phyloP scores from a whole-genome alignment of 78 protist species.

The Anaeramoeba flamelloides region DNA sequence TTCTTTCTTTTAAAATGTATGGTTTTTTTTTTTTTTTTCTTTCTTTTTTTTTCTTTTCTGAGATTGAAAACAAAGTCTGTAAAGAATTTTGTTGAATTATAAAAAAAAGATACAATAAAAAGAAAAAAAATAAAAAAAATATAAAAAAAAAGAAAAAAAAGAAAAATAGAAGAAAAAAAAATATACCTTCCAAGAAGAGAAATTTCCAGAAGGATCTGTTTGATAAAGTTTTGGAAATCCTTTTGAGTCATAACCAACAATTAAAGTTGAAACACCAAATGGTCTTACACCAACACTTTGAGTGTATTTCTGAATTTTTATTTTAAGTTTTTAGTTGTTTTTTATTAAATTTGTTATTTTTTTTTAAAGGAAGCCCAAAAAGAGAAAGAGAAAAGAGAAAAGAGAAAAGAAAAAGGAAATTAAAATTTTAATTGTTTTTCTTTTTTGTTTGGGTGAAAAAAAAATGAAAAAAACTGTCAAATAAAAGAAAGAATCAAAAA shows the following conservation, averaged over 20 bases:
- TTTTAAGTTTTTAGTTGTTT: no score
- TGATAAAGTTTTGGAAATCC: slow-evolving; percentile 61
- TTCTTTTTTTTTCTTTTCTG: no score
- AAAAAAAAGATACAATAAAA: slow-evolving; percentile 11
- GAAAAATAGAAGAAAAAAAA: slow-evolving; percentile 2
- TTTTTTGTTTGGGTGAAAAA: no score
- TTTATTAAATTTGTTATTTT: not conserved
- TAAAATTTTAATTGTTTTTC: no score
- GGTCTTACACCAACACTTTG: slow-evolving; percentile 96
- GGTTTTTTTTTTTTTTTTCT: no score
- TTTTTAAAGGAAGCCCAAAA: not conserved
- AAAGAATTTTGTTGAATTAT: not conserved
- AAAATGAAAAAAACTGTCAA: not conserved
- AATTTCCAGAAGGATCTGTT: slow-evolving; percentile 91
- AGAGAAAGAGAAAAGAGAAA: not conserved
- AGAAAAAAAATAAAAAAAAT: not conserved
- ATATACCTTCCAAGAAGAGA: slow-evolving; percentile 71
- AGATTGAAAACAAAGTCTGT: no score
- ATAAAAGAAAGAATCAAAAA: not conserved
- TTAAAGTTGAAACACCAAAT: slow-evolving; percentile 86
- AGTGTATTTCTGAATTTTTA: slow-evolving; percentile 92
- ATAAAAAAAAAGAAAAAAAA: not conserved
- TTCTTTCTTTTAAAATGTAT: no score
- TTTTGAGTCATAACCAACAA: slow-evolving; percentile 72
- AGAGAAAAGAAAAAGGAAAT: no score